Base-by-base conservation (phyloP, 352 stramenopile genomes). In the Phytophthora vignae region DNA sequence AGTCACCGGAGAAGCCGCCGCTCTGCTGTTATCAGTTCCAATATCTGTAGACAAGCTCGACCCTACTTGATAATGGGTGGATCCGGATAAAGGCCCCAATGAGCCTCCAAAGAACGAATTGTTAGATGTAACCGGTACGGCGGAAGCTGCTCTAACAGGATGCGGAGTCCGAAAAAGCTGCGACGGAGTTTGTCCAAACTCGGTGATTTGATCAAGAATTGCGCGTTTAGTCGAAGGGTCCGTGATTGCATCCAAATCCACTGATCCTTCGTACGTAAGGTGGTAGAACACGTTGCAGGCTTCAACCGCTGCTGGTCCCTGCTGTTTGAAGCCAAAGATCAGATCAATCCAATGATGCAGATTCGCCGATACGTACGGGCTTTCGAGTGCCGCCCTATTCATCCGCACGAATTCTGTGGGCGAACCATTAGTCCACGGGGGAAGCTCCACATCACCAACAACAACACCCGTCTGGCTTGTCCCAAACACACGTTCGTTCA, bases 271-370 rank as follows among this genome's bases (percentile, higher is more conserved):
- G 73, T 99, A 99, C 15, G 96, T 99, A 25, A 99, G 79, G 54
- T 99, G 98, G 67, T 99, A 99, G 71, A 99, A 99, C 9, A 99
- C 91, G 78, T 99, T 99, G 67, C 98, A 89, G 1, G 93, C 92
- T 50, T 98, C 89, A 17, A 99, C 91, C 0, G 97, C 97, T 31
- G 94, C 90, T 11, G 82, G 57, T 2, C 98, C 98, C 73, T 98
- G 95, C 76, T 99, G 97, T 73, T 98, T 99, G 69, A 79, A 95
- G 5, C 98, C 98, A 81, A 99, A 99, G 46, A 99, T 98, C 54
- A 99, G 79, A 72, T 99, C 98, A 73, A 99, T 99, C 98, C 98
- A 99, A 69, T 99, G 86, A 60, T 99, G 96, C 49, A 99, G 75
- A 77, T 98, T 93, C 40, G 90, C 81, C n/a, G 96, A 99, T 48